Conservation (phyloP, 2,329 filamentous ascomycete genomes). For the Lachnellula willkommii region DNA sequence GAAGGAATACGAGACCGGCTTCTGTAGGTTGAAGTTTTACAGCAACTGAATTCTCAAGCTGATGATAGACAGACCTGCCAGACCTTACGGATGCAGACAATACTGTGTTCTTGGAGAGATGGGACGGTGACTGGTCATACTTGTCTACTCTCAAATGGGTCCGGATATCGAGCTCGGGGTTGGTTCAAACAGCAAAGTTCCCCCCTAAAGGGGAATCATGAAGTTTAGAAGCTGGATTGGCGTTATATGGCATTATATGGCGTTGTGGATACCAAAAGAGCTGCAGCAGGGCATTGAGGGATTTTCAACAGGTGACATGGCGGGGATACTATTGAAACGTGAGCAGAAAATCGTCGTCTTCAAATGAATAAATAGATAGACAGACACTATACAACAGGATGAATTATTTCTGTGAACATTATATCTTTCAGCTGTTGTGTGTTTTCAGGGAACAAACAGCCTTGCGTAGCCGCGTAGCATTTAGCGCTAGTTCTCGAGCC, state of each 20-base stretch:
- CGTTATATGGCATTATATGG: slow-evolving; percentile 12
- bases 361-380: too few species aligned
- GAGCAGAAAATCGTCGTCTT: not conserved
- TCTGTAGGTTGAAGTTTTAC: slow-evolving; percentile 53
- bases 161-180: slow-evolving; percentile 62
- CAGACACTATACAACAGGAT: too few species aligned
- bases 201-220: slow-evolving; percentile 56
- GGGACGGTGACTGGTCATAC: slow-evolving; percentile 81
- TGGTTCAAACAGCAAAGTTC: slow-evolving; percentile 65
- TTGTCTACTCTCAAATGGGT: slow-evolving; percentile 73
- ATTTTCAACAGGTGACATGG: not conserved
- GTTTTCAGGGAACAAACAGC: not conserved
- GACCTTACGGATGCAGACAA: slow-evolving; percentile 67
- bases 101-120: slow-evolving; percentile 59
- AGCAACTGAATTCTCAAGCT: not conserved
- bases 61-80: slow-evolving; percentile 54
- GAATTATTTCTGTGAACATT: too few species aligned
- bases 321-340: not conserved
- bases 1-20: slow-evolving; percentile 77
- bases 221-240: slow-evolving; percentile 9
- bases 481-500: slow-evolving; percentile 11
- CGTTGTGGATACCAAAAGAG: slow-evolving; percentile 16
- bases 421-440: not conserved
- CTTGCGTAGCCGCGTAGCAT: slow-evolving; percentile 6
- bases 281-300: slow-evolving; percentile 1